Evolutionary conservation across 257 asterid genomes (phyloP), one percentile per base, ranked within the genome.

Genomic region (Primulina eburnea): DNA sequence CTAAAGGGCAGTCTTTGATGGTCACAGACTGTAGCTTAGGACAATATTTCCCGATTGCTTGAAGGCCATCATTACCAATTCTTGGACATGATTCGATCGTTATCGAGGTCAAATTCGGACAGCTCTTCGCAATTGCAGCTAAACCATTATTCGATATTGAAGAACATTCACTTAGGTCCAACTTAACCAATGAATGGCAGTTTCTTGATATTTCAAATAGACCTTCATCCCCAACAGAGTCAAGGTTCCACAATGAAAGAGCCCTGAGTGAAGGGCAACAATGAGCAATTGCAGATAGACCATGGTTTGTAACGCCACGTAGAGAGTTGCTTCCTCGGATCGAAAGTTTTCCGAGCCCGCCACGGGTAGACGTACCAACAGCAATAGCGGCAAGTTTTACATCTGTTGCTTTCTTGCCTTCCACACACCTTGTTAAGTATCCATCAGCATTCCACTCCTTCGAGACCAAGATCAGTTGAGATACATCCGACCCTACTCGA

Each of bases 371-470:
- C 17, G 97, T 93, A 7, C 96, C 97, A 4, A 93, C 88, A 0
- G 99, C 95, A 72, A 93, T 91, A 34, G 97, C 91, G 4, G 92
- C 90, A 52, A 93, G 96, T 73, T 97, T 82, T 30, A 86, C 68
- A 76, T 93, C 94, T 0, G 96, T 89, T 6, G 99, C 97, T 76
- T 93, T 93, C 87, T 89, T 91, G 35, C 96, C 96, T 82, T 90
- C 99, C 77, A 93, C 77, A 26, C 87, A 86, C 84, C 99, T 90
- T 1, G 97, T 82, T 58, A 93, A 91, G 71, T 76, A 86, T 60
- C 97, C 97, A 61, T 85, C 89, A 58, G n/a, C 90, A 84, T 59
- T 87, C 89, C 33, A 83, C 50, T 75, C 87, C 97, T 37, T 77
- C 61, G 30, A 33, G 35, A 79, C 81, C 88, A 70, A 83, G 89